Percentiles rank a stretch among this genome's conserved stretches.
phyloP scores from a whole-genome alignment of 225 moss, liverwort and hornwort genomes.

The Pseudoscleropodium purum region DNA sequence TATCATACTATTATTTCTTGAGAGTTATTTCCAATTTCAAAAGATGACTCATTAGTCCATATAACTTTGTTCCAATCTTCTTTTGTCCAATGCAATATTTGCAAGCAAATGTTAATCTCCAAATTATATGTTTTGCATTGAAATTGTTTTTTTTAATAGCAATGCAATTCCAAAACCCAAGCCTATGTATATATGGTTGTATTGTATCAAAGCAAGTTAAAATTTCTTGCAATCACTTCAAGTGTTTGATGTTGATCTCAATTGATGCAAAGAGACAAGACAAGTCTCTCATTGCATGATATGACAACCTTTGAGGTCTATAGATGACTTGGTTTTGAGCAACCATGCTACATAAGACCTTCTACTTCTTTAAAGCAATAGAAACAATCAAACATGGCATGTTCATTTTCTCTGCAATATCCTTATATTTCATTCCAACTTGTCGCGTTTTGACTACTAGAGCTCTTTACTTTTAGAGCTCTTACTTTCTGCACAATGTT shows the following conservation, averaged over 20 bases:
- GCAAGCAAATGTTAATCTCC: background rate
- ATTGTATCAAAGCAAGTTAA: background rate
- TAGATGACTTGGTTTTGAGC: accelerated
- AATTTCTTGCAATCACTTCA: background rate
- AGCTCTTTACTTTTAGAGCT: background rate
- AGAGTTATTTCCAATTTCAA: background rate
- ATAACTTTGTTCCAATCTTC: background rate
- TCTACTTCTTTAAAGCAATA: background rate
- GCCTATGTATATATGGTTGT: no score
- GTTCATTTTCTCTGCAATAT: background rate
- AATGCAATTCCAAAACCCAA: accelerated
- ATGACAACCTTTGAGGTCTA: accelerated
- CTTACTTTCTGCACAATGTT: background rate
- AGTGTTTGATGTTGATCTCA: background rate
- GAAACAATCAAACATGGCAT: accelerated
- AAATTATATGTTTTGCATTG: accelerated
- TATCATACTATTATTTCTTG: accelerated
- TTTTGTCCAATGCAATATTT: background rate
- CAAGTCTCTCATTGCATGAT: background rate
- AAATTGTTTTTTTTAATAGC: background rate
- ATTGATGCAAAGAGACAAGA: background rate
- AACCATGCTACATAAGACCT: accelerated
- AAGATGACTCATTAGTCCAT: accelerated
- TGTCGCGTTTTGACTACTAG: accelerated
- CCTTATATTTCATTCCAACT: background rate